Base-by-base conservation (phyloP, 2,329 filamentous ascomycete species). In the Fusarium napiforme region DNA sequence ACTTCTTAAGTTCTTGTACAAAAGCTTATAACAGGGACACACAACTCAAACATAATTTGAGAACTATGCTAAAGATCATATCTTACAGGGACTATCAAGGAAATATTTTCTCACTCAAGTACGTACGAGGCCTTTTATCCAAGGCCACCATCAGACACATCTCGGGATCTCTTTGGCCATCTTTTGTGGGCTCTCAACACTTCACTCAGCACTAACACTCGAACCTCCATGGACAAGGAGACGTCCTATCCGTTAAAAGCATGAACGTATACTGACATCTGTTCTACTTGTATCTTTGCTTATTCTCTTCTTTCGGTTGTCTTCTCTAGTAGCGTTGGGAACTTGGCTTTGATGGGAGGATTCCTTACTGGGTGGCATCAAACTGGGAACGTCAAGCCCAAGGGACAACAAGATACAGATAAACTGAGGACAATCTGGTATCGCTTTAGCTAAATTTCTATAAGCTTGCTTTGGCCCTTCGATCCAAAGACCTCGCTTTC, bases 61-160 rank as follows among this genome's bases (percentile, higher is more conserved):
- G n/a, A 26, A 34, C 9, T 19, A 23, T 50, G 5, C 28, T 28
- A 28, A 28, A 28, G 28, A 28, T 28, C 28, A 28, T 28, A 28
- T 28, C 28, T 28, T 28, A 7, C 28, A 34, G 5, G 30, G 6
- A 7, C 12, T 18, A 50, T 23, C 8, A 10, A 19, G 8, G 8
- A 34, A 19, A 23, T 0, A 1, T 1, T 50, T 14, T 52, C n/a
- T 52, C 11, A 4, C 2, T 52, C 10, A 11, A 34, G n/a, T 8
- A 26, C 9, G 4, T 15, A 5, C 7, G n/a, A 5, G 4, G 30
- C 11, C n/a, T 23, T 23, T 14, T 34, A 34, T 52, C 12, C 16
- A 52, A 36, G 30, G n/a, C 30, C 49, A 19, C 26, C n/a, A 7
- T 15, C 16, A 36, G 4, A 36, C 18, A 19, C 47, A 36, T 23